Conservation (phyloP, 768 basidiomycete genomes). For the Lyophyllum semitale region DNA sequence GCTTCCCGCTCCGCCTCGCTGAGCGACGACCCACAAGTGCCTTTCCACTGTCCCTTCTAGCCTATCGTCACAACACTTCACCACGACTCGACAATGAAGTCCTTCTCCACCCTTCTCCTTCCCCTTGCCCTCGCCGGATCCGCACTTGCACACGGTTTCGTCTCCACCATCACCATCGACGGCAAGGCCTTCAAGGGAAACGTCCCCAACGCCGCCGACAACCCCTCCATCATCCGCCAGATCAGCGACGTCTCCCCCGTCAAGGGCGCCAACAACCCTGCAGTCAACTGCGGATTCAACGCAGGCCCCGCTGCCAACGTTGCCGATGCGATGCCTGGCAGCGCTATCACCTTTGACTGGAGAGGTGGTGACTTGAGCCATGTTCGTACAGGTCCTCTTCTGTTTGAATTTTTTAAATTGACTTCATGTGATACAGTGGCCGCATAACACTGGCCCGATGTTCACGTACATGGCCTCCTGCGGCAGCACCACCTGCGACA, state of each 20-base stretch:
- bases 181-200: slow-evolving; percentile 40
- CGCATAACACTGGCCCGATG: slow-evolving; percentile 65
- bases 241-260: slow-evolving; percentile 38
- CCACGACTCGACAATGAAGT: slow-evolving; percentile 20
- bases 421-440: slow-evolving; percentile 32
- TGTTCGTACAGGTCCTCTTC: slow-evolving; percentile 24
- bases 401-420: not conserved
- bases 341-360: slow-evolving; percentile 58
- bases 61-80: no score
- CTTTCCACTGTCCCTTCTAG: no score
- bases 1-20: no score
- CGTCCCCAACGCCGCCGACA: slow-evolving; percentile 23
- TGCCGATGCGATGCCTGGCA: slow-evolving; percentile 59
- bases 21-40: no score
- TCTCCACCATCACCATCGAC: slow-evolving; percentile 38
- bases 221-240: slow-evolving; percentile 41
- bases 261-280: slow-evolving; percentile 57
- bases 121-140: slow-evolving; percentile 35
- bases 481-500: slow-evolving; percentile 53
- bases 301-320: slow-evolving; percentile 51
- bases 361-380: slow-evolving; percentile 40
- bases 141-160: slow-evolving; percentile 48
- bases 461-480: slow-evolving; percentile 77
- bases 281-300: slow-evolving; percentile 60
- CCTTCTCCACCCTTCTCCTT: slow-evolving; percentile 27